Evolutionary conservation across 768 basidiomycete genomes (phyloP).

Genomic region (Suillus plorans): DNA sequence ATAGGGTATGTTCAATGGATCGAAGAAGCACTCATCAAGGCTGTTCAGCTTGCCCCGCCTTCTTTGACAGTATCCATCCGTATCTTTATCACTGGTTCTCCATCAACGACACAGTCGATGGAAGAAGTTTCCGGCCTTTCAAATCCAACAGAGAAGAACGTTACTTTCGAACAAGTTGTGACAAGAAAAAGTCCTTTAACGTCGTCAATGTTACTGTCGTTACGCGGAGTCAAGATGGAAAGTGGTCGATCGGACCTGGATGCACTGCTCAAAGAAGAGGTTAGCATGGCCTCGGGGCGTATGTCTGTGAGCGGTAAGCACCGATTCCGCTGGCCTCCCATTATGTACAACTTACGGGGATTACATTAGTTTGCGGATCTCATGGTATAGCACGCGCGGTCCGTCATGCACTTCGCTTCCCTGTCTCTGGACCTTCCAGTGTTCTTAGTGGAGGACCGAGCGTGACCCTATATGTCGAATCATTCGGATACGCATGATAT

Average conservation of each 20-base stretch:
- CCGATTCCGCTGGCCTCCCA: constrained; percentile 19
- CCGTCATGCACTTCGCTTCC: constrained; percentile 38
- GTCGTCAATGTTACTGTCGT: constrained; percentile 12
- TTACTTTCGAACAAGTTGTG: constrained; percentile 11
- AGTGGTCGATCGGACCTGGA: constrained; percentile 45
- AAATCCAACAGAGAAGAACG: constrained; percentile 10
- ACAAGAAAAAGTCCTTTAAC: too few relatives aligned
- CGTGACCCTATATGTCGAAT: constrained; percentile 37
- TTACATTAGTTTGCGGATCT: constrained; percentile 47
- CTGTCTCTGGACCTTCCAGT: constrained; percentile 27
- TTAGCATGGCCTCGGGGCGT: constrained; percentile 32
- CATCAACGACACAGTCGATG: neutral
- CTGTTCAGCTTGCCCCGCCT: constrained; percentile 28
- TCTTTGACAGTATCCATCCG: constrained; percentile 37
- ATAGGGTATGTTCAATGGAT: constrained; percentile 47
- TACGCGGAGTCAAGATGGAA: constrained; percentile 27
- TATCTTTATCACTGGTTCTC: constrained; percentile 38
- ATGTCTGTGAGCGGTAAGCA: constrained; percentile 50
- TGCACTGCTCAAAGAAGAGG: constrained; percentile 37
- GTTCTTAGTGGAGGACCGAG: constrained; percentile 36
- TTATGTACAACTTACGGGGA: neutral
- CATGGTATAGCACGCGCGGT: constrained; percentile 39
- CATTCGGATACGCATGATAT: constrained; percentile 40
- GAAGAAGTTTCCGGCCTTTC: constrained; percentile 18
- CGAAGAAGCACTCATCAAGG: constrained; percentile 34